Percentiles rank a stretch among this genome's conserved stretches.
Conservation (phyloP, 2,329 filamentous ascomycete genomes). For the Onygena corvina region DNA sequence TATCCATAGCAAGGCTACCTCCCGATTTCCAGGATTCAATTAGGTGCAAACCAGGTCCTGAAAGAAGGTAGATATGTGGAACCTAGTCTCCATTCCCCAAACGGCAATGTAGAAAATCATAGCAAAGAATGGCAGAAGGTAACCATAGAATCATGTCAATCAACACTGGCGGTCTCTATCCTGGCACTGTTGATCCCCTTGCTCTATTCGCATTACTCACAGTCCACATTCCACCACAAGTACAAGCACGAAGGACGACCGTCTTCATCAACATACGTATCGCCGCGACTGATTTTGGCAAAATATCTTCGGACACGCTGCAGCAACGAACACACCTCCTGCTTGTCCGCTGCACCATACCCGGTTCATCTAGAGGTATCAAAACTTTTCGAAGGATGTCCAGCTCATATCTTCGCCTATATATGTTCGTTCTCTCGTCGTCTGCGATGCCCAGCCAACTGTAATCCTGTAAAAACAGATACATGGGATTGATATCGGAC, state of each 20-base stretch:
- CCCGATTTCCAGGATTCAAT: no score
- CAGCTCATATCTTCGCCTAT: slow-evolving; percentile 48
- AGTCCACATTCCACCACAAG: slow-evolving; percentile 33
- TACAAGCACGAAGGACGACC: slow-evolving; percentile 28
- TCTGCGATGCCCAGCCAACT: slow-evolving; percentile 55
- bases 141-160: no score
- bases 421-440: slow-evolving; percentile 46
- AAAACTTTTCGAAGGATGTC: slow-evolving; percentile 44
- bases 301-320: slow-evolving; percentile 52
- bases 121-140: no score
- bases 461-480: slow-evolving; percentile 62
- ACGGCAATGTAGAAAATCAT: no score
- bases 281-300: slow-evolving; percentile 26
- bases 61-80: no score
- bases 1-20: no score
- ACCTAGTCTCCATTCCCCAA: no score
- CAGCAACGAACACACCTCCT: slow-evolving; percentile 50
- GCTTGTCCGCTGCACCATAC: slow-evolving; percentile 23
- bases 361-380: slow-evolving; percentile 8
- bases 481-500: slow-evolving; percentile 50
- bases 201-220: slow-evolving; percentile 20
- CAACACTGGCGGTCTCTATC: slow-evolving; percentile 2
- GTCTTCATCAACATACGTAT: slow-evolving; percentile 30
- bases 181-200: neutral
- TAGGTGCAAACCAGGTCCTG: no score